A percentile compares a stretch with the other conserved stretches of the same genome.
These are phyloP conservation scores for Trichoderma sp. DNA, from an alignment of 2,329 filamentous ascomycete species.

Conservation along the genomic window DNA sequence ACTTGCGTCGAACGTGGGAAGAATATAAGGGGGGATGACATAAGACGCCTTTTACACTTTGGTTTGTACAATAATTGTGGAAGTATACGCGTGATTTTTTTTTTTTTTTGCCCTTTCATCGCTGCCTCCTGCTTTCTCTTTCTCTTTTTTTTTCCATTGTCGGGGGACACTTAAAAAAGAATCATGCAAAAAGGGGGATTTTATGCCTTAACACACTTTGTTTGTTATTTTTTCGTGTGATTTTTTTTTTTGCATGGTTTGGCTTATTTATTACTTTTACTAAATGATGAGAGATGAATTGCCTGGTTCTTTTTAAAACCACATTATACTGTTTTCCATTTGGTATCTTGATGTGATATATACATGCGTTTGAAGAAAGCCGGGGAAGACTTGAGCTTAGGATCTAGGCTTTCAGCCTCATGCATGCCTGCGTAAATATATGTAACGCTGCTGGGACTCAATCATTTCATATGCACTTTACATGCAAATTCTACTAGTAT, in stretches of 20 bases:
- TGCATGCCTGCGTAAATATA: background rate
- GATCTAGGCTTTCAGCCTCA: background rate
- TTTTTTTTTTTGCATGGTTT: constrained; percentile 15
- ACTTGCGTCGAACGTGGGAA: background rate
- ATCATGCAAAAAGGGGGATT: background rate
- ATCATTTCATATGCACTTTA: background rate
- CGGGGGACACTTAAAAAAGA: background rate
- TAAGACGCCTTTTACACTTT: background rate
- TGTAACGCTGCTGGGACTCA: background rate
- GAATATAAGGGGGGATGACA: background rate
- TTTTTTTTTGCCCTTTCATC: background rate
- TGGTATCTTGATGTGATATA: background rate
- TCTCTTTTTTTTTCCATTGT: background rate
- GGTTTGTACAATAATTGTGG: constrained; percentile 15
- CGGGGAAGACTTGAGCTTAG: background rate
- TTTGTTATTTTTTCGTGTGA: background rate
- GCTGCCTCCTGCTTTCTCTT: background rate
- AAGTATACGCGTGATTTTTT: background rate
- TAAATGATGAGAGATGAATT: constrained; percentile 22
- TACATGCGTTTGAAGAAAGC: background rate
- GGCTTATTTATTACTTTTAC: constrained; percentile 15
- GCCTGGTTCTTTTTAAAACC: constrained; percentile 1
- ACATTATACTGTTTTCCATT: background rate
- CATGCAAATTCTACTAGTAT: background rate
- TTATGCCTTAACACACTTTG: background rate